phyloP scores from a whole-genome alignment of 148 eudicot species.

The Cornus suecica region DNA sequence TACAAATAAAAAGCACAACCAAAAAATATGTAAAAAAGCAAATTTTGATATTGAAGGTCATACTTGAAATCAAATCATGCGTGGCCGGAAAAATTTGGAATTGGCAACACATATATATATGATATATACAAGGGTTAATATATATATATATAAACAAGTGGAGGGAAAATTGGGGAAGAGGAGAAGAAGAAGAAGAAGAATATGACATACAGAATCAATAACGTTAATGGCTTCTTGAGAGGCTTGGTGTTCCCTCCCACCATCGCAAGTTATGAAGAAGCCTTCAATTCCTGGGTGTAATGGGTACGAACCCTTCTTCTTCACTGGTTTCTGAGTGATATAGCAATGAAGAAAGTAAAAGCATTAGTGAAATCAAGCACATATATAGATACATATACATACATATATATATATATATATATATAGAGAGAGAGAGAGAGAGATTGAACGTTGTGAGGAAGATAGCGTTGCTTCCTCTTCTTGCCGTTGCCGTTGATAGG shows the following conservation, averaged over 20 bases:
- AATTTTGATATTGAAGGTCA: no score
- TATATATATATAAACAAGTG: background rate
- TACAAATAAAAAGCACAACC: no score
- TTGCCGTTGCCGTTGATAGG: conserved; percentile 26
- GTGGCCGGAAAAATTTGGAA: background rate
- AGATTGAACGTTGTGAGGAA: conserved; percentile 54
- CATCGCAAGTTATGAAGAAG: conserved; percentile 96
- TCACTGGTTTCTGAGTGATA: conserved; percentile 61
- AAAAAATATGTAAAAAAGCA: no score
- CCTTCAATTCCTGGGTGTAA: conserved; percentile 77
- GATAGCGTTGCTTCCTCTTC: conserved; percentile 63
- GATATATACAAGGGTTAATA: no score
- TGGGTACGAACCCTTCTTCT: conserved; percentile 76
- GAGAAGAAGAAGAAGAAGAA: no score
- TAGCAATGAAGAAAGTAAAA: background rate
- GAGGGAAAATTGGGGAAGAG: background rate
- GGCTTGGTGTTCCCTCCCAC: conserved; percentile 89
- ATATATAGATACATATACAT: background rate
- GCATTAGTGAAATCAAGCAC: background rate
- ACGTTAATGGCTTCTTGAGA: conserved; percentile 80
- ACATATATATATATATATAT: background rate
- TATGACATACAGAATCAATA: conserved; percentile 66
- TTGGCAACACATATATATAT: background rate
- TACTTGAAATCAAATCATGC: no score
- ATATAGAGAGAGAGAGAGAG: conserved; percentile 1